phyloP scores from a whole-genome alignment of 192 early-diverging fungal genomes.

The Oehlia diaphana region DNA sequence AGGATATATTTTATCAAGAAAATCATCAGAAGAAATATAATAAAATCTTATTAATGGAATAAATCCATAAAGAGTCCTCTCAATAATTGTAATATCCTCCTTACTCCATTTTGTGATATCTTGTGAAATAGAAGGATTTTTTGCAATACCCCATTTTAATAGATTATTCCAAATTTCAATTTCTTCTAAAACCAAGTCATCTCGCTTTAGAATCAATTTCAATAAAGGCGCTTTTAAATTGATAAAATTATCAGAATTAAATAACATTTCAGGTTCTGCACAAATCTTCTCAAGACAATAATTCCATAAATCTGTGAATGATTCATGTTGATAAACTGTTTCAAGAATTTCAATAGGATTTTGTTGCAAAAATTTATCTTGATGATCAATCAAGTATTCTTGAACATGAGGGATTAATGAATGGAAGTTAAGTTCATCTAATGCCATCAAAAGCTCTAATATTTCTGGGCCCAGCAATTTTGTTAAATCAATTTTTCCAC shows the following conservation, averaged over 20 bases:
- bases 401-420: neutral
- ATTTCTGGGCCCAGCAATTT: neutral
- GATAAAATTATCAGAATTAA: slow-evolving; percentile 5
- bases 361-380: neutral
- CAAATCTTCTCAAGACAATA: neutral
- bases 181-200: neutral
- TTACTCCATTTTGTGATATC: neutral
- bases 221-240: neutral
- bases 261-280: neutral
- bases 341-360: neutral
- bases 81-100: neutral
- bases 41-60: no score
- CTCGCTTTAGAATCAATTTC: no score
- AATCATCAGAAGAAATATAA: neutral
- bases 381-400: neutral
- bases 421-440: neutral
- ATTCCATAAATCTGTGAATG: neutral
- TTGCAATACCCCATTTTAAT: neutral
- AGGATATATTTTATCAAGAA: neutral
- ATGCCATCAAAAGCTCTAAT: neutral
- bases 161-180: neutral
- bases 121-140: neutral
- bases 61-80: neutral
- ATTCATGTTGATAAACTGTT: neutral
- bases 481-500: neutral